Evolutionary conservation across 331 rosid genomes (phyloP).

Genomic region (Arachis monticola): DNA sequence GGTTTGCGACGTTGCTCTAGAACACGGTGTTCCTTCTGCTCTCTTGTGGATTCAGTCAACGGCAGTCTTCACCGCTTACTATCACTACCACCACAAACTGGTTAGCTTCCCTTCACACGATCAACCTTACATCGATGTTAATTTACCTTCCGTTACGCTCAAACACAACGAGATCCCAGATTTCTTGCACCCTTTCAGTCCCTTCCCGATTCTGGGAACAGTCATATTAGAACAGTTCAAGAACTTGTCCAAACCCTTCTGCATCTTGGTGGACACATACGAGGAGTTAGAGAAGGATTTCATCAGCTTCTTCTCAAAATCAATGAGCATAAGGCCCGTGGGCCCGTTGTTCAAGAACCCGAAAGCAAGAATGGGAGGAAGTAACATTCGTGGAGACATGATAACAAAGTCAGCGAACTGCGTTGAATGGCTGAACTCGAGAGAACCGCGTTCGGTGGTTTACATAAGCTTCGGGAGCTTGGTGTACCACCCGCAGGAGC

Average conservation of each 20-base stretch:
- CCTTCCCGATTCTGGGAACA: constrained; percentile 33
- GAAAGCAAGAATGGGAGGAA: background rate
- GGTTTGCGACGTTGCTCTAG: constrained; percentile 64
- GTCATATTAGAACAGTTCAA: constrained; percentile 59
- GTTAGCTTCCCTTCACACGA: constrained; percentile 55
- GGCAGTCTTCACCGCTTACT: constrained; percentile 62
- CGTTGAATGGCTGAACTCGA: constrained; percentile 65
- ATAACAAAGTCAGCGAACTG: constrained; percentile 54
- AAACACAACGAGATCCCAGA: constrained; percentile 66
- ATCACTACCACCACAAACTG: constrained; percentile 44
- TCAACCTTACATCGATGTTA: constrained; percentile 56
- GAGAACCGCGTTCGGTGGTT: constrained; percentile 49
- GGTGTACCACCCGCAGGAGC: constrained; percentile 63
- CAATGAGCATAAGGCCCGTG: constrained; percentile 41
- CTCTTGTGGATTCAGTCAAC: constrained; percentile 76
- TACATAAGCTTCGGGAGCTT: constrained; percentile 75
- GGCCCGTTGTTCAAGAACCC: constrained; percentile 74
- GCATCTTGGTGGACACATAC: constrained; percentile 64
- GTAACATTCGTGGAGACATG: constrained; percentile 52
- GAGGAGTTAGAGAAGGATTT: constrained; percentile 65
- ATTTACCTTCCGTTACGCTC: constrained; percentile 51
- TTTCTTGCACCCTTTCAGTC: constrained; percentile 52
- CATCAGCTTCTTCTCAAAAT: constrained; percentile 41
- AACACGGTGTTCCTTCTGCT: constrained; percentile 58
- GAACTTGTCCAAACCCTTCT: constrained; percentile 56